Conservation (phyloP, 2,329 filamentous ascomycete genomes). For the Fusarium torulosum region DNA sequence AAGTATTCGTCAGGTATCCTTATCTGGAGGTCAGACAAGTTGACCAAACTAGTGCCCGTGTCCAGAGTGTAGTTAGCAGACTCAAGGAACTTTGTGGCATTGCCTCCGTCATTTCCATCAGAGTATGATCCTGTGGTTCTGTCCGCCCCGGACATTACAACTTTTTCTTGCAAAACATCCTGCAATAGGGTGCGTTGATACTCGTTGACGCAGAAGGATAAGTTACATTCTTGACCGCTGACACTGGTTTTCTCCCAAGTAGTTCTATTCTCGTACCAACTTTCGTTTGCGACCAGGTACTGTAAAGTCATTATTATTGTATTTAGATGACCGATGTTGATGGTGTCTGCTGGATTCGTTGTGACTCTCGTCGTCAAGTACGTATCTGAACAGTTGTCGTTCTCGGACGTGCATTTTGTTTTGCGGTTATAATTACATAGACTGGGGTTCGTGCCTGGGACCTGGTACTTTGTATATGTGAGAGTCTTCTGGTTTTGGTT, state of each 20-base stretch:
- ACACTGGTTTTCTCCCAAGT: constrained; percentile 16
- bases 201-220: constrained; percentile 27
- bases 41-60: too few relatives aligned
- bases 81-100: too few relatives aligned
- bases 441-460: background rate
- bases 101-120: too few relatives aligned
- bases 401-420: rapidly evolving
- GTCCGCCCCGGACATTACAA: constrained; percentile 6
- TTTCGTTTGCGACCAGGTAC: constrained; percentile 2
- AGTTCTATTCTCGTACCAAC: constrained; percentile 6
- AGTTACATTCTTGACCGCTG: constrained; percentile 10
- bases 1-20: too few relatives aligned
- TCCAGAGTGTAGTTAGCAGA: too few relatives aligned
- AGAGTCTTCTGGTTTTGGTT: background rate
- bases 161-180: constrained; percentile 7
- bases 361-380: constrained; percentile 7
- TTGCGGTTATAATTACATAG: constrained; percentile 15
- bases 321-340: background rate
- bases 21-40: too few relatives aligned
- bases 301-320: constrained; percentile 25
- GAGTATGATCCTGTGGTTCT: background rate
- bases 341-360: constrained; percentile 19
- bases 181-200: constrained; percentile 5
- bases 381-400: constrained; percentile 5
- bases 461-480: background rate